phyloP scores from a whole-genome alignment of 768 basidiomycete species.

The Calvatia gigantea region DNA sequence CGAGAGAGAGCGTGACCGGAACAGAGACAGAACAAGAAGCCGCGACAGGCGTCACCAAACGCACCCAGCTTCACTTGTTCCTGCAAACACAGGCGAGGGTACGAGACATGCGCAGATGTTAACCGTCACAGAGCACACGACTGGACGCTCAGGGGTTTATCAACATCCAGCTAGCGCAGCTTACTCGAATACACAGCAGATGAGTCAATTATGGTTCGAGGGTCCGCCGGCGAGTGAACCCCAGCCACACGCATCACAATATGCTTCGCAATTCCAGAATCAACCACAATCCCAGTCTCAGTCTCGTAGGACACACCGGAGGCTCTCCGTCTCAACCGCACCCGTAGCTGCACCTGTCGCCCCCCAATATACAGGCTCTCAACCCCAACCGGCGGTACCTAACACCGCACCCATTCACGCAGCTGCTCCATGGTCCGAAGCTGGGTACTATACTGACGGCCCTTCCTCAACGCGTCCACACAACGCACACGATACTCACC shows the following conservation, averaged over 20 bases:
- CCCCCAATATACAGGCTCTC: slow-evolving; percentile 2
- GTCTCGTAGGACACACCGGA: not conserved
- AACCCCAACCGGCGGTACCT: not conserved
- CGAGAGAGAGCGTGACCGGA: not conserved
- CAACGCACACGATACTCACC: not conserved
- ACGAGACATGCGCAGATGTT: slow-evolving; percentile 12
- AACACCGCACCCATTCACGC: slow-evolving; percentile 1
- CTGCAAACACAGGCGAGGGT: not conserved
- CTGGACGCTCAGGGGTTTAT: slow-evolving; percentile 2
- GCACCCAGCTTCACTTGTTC: slow-evolving; percentile 7
- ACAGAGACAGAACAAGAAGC: not conserved
- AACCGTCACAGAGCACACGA: not conserved
- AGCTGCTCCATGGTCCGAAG: not conserved
- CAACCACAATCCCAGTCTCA: slow-evolving; percentile 2
- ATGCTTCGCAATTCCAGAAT: slow-evolving; percentile 4
- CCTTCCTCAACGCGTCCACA: slow-evolving; percentile 6
- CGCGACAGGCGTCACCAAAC: slow-evolving; percentile 2
- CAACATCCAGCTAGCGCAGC: not conserved
- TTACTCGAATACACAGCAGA: not conserved
- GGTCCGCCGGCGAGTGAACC: slow-evolving; percentile 12
- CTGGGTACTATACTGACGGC: slow-evolving; percentile 12
- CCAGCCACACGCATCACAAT: slow-evolving; percentile 10
- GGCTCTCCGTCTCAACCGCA: not conserved
- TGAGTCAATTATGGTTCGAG: not conserved
- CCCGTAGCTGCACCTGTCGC: not conserved